A percentile compares a stretch with the other conserved stretches of the same genome.
Evolutionary conservation across 2,329 filamentous ascomycete genomes (phyloP).

Genomic region (Colletotrichum higginsianum): DNA sequence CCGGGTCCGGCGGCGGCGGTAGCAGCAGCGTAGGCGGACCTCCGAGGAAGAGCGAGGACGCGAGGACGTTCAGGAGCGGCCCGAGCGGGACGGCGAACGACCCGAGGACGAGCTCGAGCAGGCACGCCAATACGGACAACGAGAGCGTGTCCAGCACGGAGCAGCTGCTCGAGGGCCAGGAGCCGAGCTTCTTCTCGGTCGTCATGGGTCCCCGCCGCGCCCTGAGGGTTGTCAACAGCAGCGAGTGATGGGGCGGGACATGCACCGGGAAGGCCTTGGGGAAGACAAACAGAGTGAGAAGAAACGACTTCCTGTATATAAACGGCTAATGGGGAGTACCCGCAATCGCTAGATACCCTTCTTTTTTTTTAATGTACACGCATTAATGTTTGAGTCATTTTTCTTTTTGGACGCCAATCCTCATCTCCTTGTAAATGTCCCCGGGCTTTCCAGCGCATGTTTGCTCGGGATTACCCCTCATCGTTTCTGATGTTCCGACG

Average conservation of each 20-base stretch:
- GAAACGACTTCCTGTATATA: conserved; percentile 27
- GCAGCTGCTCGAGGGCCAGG: conserved; percentile 72
- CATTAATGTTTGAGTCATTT: background rate
- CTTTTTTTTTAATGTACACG: conserved; percentile 18
- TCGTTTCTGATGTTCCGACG: background rate
- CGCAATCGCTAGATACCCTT: conserved; percentile 41
- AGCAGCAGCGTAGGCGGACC: conserved; percentile 44
- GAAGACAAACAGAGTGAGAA: conserved; percentile 3
- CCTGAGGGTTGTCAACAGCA: conserved; percentile 76
- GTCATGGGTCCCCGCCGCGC: conserved; percentile 78
- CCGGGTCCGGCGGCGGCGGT: conserved; percentile 41
- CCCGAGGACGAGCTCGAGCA: conserved; percentile 34
- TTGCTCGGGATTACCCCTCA: background rate
- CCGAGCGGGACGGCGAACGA: conserved; percentile 41
- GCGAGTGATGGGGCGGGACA: conserved; percentile 46
- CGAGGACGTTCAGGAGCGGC: conserved; percentile 31
- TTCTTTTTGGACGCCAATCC: too few relatives aligned
- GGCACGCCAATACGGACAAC: conserved; percentile 48
- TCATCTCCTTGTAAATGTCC: background rate
- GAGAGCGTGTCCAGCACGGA: conserved; percentile 60
- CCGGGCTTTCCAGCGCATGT: too few relatives aligned
- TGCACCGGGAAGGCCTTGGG: background rate
- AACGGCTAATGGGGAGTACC: background rate
- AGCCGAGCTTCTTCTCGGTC: conserved; percentile 81
- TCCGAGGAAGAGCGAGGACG: conserved; percentile 44